Evolutionary conservation across 1,284 basidiomycete genomes (phyloP).

Genomic region (Lignosus rhinocerotis): DNA sequence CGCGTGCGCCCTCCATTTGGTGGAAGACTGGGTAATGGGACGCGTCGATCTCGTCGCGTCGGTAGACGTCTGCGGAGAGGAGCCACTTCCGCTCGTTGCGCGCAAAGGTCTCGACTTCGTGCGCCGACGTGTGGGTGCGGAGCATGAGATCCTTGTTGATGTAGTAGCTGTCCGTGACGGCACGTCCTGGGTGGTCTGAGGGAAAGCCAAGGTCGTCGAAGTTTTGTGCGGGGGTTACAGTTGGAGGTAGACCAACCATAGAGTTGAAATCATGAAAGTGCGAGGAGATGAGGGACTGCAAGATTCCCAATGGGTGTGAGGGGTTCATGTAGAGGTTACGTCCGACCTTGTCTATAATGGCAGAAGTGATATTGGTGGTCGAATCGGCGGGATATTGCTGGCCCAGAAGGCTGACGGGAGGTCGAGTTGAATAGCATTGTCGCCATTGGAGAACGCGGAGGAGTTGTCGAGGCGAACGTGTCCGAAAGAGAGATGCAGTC

Average conservation of each 20-base stretch:
- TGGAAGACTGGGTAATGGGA: conserved; percentile 99
- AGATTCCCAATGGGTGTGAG: conserved; percentile 84
- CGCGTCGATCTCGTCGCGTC: conserved; percentile 97
- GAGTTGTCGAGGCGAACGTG: conserved; percentile 9
- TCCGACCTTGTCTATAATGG: conserved; percentile 78
- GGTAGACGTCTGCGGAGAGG: conserved; percentile 96
- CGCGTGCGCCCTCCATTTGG: conserved; percentile 94
- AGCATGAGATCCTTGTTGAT: conserved; percentile 90
- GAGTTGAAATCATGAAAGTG: conserved; percentile 77
- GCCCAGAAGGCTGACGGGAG: conserved; percentile 46
- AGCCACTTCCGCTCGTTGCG: conserved; percentile 83
- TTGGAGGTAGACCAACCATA: conserved; percentile 76
- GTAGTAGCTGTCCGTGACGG: conserved; percentile 94
- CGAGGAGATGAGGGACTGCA: conserved; percentile 83
- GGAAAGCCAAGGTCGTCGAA: conserved; percentile 98
- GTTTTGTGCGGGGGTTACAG: conserved; percentile 91
- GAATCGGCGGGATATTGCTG: conserved; percentile 69
- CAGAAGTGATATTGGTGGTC: conserved; percentile 83
- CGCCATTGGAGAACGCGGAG: conserved; percentile 9
- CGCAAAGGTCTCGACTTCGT: conserved; percentile 92
- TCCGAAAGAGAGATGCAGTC: conserved; percentile 9
- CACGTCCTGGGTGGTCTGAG: conserved; percentile 89
- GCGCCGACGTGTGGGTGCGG: conserved; percentile 96
- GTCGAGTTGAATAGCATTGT: conserved; percentile 21
- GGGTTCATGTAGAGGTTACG: conserved; percentile 75